Conservation (phyloP, 1,139 yeast species). For the Taphrina deformans region DNA sequence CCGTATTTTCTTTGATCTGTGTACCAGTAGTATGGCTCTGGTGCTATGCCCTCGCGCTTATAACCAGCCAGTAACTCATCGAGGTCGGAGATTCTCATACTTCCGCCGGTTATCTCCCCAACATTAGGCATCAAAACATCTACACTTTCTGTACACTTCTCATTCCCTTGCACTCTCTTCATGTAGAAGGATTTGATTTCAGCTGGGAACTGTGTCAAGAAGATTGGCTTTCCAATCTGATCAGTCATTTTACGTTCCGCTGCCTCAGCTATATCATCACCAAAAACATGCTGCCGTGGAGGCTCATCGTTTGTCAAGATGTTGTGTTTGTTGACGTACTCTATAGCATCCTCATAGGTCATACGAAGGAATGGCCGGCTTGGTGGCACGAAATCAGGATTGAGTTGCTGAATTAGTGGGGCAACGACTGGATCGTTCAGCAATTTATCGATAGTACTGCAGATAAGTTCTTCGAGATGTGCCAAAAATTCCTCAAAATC, state of each 20-base stretch:
- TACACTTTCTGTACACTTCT: conserved; percentile 93
- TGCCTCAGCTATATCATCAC: conserved; percentile 99
- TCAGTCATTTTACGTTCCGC: conserved; percentile 99
- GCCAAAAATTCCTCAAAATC: conserved; percentile 78
- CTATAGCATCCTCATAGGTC: conserved; percentile 86
- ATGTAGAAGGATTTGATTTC: conserved; percentile 97
- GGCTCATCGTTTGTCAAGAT: conserved; percentile 67
- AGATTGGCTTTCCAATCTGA: conserved; percentile 84
- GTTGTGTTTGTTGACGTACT: conserved; percentile 94
- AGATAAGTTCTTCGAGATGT: conserved; percentile 80
- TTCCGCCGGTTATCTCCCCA: conserved; percentile 51
- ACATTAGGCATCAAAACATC: conserved; percentile 98
- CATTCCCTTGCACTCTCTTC: conserved; percentile 88
- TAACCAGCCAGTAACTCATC: conserved; percentile 87
- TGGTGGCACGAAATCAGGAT: conserved; percentile 87
- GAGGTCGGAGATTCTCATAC: conserved; percentile 81
- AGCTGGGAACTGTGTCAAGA: conserved; percentile 91
- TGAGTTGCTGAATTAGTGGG: conserved; percentile 81
- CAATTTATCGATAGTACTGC: conserved; percentile 68
- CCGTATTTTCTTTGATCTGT: conserved; percentile 95
- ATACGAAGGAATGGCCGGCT: conserved; percentile 82
- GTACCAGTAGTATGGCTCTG: conserved; percentile 88
- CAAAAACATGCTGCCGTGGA: conserved; percentile 78
- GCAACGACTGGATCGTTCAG: conserved; percentile 90
- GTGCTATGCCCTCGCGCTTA: conserved; percentile 84